Base-by-base conservation (phyloP, 2,329 filamentous ascomycete genomes). In the Emmonsiellopsis sp. region DNA sequence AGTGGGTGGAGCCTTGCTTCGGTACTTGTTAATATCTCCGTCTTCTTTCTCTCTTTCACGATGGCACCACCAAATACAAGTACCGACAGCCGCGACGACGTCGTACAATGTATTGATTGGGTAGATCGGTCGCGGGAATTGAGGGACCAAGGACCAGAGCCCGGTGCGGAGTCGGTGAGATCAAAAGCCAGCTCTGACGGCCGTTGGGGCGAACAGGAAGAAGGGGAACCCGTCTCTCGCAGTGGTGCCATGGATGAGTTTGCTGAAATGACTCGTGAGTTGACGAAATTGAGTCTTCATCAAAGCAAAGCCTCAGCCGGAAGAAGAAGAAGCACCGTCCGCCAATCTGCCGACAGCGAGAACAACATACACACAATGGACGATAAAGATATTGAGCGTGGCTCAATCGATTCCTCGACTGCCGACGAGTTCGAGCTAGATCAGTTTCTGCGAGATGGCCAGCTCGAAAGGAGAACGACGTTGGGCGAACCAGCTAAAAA, bases 401-500 rank as follows among this genome's bases (percentile, higher is more conserved):
- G 63, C 62, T 9, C 58, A 55, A 17, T 48, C 17, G 36, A 39
- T 14, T 45, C 39, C 3, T 43, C 48, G 9, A 11, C 34, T 14
- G 17, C 37, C 6, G 32, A 40, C 14, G 36, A 51, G 3, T 54
- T 54, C 32, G 49, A 54, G 17, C 42, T 54, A 14, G 34, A 33
- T 10, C 31, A 54, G n/a, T 54, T 54, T 37, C 31, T 55, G 34
- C 44, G 21, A 43, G 54, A 43, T 21, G 54, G 54, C n/a, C 51
- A 49, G 11, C 46, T 55, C 8, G 54, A 55, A 40, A 44, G 54
- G 17, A 45, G 54, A 32, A 53, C 54, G 1, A 53, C 51, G 6
- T 59, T 60, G 5, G 60, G 58, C 6, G 82, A 77, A 37, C 85
- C 87, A 0, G 79, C 84, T 9, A 93, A 92, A 72, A 87, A 84